phyloP scores from a whole-genome alignment of 148 eudicot genomes.

The Fagopyrum esculentum region DNA sequence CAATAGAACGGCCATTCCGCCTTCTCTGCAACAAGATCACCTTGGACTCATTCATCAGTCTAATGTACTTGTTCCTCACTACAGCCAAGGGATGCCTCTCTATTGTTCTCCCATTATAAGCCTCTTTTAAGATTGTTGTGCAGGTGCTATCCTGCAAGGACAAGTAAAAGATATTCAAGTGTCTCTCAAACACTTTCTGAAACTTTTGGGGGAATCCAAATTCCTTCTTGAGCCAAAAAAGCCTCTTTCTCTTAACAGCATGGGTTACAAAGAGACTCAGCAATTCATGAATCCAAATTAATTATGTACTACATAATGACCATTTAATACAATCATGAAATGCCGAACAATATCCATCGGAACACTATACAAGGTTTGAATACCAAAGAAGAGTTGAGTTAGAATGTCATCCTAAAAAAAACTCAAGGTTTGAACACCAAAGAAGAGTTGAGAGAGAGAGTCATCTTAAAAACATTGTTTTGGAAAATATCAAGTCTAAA shows the following conservation, averaged over 20 bases:
- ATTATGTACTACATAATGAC: too few relatives aligned
- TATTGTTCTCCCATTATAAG: constrained; percentile 21
- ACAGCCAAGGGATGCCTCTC: constrained; percentile 5
- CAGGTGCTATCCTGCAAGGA: constrained; percentile 71
- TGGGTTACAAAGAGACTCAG: constrained; percentile 63
- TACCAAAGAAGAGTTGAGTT: too few relatives aligned
- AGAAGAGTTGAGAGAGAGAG: too few relatives aligned
- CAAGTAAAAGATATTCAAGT: constrained; percentile 66
- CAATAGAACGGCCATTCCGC: constrained; percentile 12
- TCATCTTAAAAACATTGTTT: too few relatives aligned
- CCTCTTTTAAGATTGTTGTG: constrained; percentile 72
- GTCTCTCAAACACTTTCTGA: constrained; percentile 71
- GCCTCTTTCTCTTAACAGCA: constrained; percentile 59
- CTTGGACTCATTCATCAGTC: constrained; percentile 52
- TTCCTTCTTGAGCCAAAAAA: constrained; percentile 49
- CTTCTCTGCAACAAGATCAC: constrained; percentile 46
- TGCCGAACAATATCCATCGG: too few relatives aligned
- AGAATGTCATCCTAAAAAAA: too few relatives aligned
- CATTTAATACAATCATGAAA: too few relatives aligned
- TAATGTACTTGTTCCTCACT: constrained; percentile 43
- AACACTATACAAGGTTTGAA: too few relatives aligned
- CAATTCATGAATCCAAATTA: constrained; percentile 45
- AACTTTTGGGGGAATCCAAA: constrained; percentile 37
- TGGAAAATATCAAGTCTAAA: too few relatives aligned
- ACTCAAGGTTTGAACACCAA: too few relatives aligned